Base-by-base conservation (phyloP, 805 yeast species). In the Candida insectalens region DNA sequence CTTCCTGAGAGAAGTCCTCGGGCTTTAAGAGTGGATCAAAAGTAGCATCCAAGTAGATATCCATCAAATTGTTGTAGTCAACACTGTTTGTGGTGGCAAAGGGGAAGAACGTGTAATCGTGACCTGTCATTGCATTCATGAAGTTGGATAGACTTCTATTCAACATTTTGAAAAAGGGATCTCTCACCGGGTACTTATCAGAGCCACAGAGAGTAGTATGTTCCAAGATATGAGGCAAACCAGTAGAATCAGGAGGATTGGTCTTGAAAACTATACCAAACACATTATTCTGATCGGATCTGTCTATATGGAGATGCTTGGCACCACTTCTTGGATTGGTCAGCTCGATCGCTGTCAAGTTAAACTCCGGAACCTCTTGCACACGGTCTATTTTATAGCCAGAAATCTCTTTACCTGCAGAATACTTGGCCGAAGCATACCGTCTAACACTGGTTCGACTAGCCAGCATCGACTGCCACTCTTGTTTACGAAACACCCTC, bases 81-180 rank as follows among this genome's bases (percentile, higher is more conserved):
- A 71, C 72, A 28, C 58, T 54, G 56, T 92, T 92, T 8, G 97
- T 89, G 2, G 98, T 92, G 19, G 97, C 83, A 63, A 92, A 92
- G 4, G 98, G 98, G 49, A 83, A 92, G 56, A 77, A 88, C 0
- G 98, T 92, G 51, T 87, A 88, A 57, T 92, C 97, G 46, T 83
- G 88, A 16, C 95, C 98, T 0, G 98, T 92, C 96, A 92, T 84
- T 6, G 98, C 98, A 54, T 92, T 92, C 98, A 92, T 92, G 58
- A 87, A 92, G 54, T 85, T 92, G 22, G 96, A 77, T 48, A 92
- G 62, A n/a, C 96, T 85, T 42, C 96, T 63, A 55, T 87, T 89
- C 38, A 89, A 65, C 98, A 92, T 92, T 55, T 89, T 89, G 71
- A 92, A 92, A 57, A 92, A 92, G 2, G 98, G 98, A 58, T 92